These are phyloP conservation scores for Sporobolomyces roseus DNA, from an alignment of 768 basidiomycete genomes.

Conservation along the genomic window DNA sequence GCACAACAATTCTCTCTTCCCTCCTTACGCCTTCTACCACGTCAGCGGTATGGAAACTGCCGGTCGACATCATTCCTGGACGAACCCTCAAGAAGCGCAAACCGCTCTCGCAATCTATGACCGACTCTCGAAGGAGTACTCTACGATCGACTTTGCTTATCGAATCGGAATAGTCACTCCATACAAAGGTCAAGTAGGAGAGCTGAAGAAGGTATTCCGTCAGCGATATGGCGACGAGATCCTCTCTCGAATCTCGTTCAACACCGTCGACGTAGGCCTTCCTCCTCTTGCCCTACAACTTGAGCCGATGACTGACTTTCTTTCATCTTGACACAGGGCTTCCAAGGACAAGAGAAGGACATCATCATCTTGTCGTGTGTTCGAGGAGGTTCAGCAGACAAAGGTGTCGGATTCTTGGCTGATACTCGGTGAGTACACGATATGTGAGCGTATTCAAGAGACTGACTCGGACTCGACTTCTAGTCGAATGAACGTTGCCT, in stretches of 20 bases:
- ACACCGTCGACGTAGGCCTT: conserved; percentile 65
- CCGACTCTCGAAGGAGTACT: conserved; percentile 65
- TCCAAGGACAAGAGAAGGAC: conserved; percentile 98
- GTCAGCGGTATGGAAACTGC: conserved; percentile 65
- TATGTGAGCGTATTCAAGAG: not conserved
- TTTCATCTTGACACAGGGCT: conserved; percentile 58
- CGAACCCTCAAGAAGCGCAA: conserved; percentile 69
- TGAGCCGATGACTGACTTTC: not conserved
- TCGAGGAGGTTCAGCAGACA: conserved; percentile 74
- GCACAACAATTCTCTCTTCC: conserved; percentile 59
- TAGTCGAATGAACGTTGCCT: conserved; percentile 95
- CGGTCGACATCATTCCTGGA: conserved; percentile 66
- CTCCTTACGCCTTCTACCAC: conserved; percentile 82
- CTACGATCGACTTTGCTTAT: conserved; percentile 49
- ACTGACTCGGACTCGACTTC: no score
- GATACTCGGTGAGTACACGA: conserved; percentile 53
- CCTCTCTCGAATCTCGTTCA: conserved; percentile 73
- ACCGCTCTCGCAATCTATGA: conserved; percentile 73
- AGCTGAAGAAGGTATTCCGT: conserved; percentile 67
- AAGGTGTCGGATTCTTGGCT: conserved; percentile 79
- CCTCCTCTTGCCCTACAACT: not conserved
- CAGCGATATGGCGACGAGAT: conserved; percentile 68
- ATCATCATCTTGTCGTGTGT: conserved; percentile 97
- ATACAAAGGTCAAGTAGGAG: conserved; percentile 83
- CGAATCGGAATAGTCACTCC: conserved; percentile 77